Conservation (phyloP, 2,329 filamentous ascomycete species). For the Scedosporium dehoogii region DNA sequence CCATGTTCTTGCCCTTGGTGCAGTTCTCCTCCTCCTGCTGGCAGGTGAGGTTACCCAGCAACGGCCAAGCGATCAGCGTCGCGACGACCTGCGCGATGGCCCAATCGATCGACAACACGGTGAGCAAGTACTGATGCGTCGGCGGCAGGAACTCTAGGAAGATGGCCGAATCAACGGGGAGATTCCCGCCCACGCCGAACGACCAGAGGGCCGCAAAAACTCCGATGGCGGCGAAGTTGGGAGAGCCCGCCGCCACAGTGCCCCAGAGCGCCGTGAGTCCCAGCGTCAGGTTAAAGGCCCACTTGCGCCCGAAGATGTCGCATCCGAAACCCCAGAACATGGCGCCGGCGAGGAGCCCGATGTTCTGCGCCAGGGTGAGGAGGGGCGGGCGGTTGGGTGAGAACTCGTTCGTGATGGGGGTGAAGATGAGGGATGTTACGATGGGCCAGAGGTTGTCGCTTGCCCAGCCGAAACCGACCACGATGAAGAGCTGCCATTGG, state of each 20-base stretch:
- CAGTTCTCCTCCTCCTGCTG: slow-evolving; percentile 23
- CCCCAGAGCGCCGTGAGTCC: slow-evolving; percentile 41
- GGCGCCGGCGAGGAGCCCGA: slow-evolving; percentile 44
- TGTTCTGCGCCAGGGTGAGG: slow-evolving; percentile 52
- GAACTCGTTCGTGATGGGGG: slow-evolving; percentile 48
- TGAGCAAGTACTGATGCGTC: slow-evolving; percentile 36
- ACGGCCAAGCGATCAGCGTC: slow-evolving; percentile 33
- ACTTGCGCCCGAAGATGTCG: slow-evolving; percentile 57
- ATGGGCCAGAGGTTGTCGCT: slow-evolving; percentile 60
- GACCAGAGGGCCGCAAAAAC: slow-evolving; percentile 49
- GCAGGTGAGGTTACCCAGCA: slow-evolving; percentile 31
- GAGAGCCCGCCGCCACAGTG: slow-evolving; percentile 55
- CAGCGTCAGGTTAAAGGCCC: slow-evolving; percentile 53
- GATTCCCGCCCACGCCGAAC: slow-evolving; percentile 36
- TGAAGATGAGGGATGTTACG: slow-evolving; percentile 51
- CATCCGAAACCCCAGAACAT: slow-evolving; percentile 60
- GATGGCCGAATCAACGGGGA: slow-evolving; percentile 40
- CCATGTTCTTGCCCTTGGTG: slow-evolving; percentile 32
- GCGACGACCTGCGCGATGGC: slow-evolving; percentile 39
- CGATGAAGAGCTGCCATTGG: slow-evolving; percentile 59
- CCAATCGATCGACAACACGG: slow-evolving; percentile 37
- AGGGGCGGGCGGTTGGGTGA: slow-evolving; percentile 18
- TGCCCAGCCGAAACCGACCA: slow-evolving; percentile 61
- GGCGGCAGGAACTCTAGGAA: slow-evolving; percentile 41
- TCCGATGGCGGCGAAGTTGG: slow-evolving; percentile 55